Evolutionary conservation across 2,329 filamentous ascomycete genomes (phyloP), one percentile per base, ranked within the genome.

Genomic region (Monilinia laxa): DNA sequence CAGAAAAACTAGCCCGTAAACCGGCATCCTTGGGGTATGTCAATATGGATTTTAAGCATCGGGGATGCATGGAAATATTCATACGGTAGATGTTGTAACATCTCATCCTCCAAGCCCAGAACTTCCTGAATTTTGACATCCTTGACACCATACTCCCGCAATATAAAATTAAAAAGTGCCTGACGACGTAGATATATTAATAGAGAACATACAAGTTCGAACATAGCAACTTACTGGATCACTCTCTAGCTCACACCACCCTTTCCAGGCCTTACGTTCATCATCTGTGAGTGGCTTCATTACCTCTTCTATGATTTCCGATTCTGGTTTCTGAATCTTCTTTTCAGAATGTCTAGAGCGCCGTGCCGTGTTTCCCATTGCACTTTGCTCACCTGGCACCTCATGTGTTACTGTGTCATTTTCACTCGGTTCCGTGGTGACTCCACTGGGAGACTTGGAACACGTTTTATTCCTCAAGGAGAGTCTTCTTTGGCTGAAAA

Each of bases 1-100:
- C 1, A 97, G 84, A 70, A 98, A 95, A 60, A 99, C 90, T n/a
- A 98, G 80, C 3, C 94, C 94, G 73, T 92, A 87, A 2, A 95
- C 84, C 1, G 91, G 90, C 72, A 89, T 85, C 6, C 89, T 91
- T 72, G 23, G 6, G 69, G 55, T n/a, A 65, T 9, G 71, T 80
- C 62, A 81, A 71, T 12, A 25, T 25, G 9, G 67, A 60, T 55
- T 64, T 58, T 40, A 42, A 58, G 25, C 66, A 49, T n/a, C 40
- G n/a, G 64, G 42, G 23, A n/a, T 52, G 18, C 35, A 31, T n/a
- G 16, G 73, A 82, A 16, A 18, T 38, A 5, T 25, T 40, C 18
- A 73, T 78, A 90, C 86, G 88, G 85, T 42, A 94, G 80, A 51
- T 82, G 78, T n/a, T 80, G 80, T 40, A 93, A 79, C 64, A 84